Evolutionary conservation across 768 basidiomycete genomes (phyloP).

Genomic region (Macrocybe gigantea): DNA sequence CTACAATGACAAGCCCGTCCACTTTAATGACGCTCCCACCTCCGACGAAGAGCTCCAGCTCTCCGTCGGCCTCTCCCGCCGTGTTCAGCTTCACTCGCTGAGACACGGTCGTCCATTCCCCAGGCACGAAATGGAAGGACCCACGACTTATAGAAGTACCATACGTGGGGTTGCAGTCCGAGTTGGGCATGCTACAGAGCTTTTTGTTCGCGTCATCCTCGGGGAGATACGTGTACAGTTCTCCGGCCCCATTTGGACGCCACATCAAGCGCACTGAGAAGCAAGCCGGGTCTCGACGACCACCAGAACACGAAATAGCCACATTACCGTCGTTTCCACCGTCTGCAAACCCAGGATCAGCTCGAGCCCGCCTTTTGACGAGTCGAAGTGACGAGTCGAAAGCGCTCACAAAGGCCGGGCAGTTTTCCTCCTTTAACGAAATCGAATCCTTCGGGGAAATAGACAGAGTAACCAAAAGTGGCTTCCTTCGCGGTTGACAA

Average conservation of each 20-base stretch:
- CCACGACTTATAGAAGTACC: conserved; percentile 47
- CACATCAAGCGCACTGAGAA: conserved; percentile 69
- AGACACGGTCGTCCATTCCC: conserved; percentile 45
- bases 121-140: conserved; percentile 39
- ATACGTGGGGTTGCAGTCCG: conserved; percentile 37
- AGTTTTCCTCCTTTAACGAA: conserved; percentile 65
- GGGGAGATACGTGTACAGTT: conserved; percentile 70
- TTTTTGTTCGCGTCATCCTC: conserved; percentile 36
- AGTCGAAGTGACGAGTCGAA: conserved; percentile 1
- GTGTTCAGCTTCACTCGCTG: conserved; percentile 57
- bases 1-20: conserved; percentile 4
- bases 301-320: conserved; percentile 55
- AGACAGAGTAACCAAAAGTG: conserved; percentile 52
- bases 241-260: conserved; percentile 49
- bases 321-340: conserved; percentile 43
- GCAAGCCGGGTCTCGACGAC: conserved; percentile 46
- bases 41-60: conserved; percentile 43
- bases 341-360: conserved; percentile 22
- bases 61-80: conserved; percentile 46
- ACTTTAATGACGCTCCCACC: conserved; percentile 18
- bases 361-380: not conserved
- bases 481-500: conserved; percentile 57
- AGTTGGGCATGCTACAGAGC: conserved; percentile 35
- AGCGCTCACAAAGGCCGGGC: conserved; percentile 56
- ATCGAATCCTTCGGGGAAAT: conserved; percentile 53